Conservation (phyloP, 805 yeast species). For the Vanderwaltozyma polyspora region DNA sequence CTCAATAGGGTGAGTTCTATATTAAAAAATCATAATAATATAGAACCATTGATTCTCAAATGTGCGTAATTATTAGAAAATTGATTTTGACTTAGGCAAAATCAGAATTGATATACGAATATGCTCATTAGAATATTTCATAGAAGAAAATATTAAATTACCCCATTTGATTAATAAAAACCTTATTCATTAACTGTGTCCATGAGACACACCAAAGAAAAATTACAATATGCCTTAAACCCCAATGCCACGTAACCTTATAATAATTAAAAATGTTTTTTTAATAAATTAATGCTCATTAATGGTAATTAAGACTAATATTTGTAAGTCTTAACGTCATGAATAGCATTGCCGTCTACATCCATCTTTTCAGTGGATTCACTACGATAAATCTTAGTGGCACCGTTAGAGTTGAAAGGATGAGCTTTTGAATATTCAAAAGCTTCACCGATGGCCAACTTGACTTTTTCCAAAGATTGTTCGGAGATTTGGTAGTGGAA, state of each 20-base stretch:
- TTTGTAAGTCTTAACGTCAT: slow-evolving; percentile 26
- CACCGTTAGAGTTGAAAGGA: slow-evolving; percentile 42
- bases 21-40: too few species aligned
- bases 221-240: slow-evolving; percentile 3
- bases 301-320: slow-evolving; percentile 8
- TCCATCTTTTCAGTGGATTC: slow-evolving; percentile 26
- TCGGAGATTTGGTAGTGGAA: slow-evolving; percentile 61
- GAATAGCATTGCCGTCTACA: slow-evolving; percentile 23
- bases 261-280: slow-evolving; percentile 1
- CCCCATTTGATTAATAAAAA: slow-evolving; percentile 5
- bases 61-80: too few species aligned
- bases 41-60: slow-evolving; percentile 22
- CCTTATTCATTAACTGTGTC: slow-evolving; percentile 5
- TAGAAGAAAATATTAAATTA: slow-evolving; percentile 1
- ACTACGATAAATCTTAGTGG: slow-evolving; percentile 36
- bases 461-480: slow-evolving; percentile 46
- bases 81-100: too few species aligned
- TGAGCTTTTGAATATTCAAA: slow-evolving; percentile 40
- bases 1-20: slow-evolving; percentile 19
- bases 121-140: too few species aligned
- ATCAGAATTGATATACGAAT: too few species aligned
- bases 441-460: slow-evolving; percentile 46
- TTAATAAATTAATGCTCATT: neutral
- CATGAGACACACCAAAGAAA: slow-evolving; percentile 2
- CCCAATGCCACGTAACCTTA: slow-evolving; percentile 4